Evolutionary conservation across 495 filamentous ascomycete species (phyloP), one percentile per base, ranked within the genome.

Genomic region (Hypoxylon fragiforme): DNA sequence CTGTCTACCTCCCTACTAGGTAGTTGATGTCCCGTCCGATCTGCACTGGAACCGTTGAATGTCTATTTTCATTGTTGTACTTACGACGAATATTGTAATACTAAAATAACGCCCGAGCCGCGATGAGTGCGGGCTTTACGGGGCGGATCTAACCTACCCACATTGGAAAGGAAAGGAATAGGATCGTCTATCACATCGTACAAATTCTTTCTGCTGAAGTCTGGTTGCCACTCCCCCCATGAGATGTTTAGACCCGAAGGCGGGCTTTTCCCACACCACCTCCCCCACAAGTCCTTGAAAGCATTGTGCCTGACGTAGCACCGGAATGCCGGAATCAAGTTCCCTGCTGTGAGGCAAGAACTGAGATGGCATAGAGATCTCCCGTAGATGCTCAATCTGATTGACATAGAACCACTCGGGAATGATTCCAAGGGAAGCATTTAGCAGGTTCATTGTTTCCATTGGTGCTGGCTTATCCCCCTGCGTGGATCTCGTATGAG

Each of bases 241-340:
- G 36, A 40, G 34, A 13, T 24, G 26, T 26, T 45, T 19, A 47
- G 43, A 46, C 30, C 44, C 21, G 38, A 38, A 50, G 30, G 21
- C 26, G 34, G 8, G 48, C n/a, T 18, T 24, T 30, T 48, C n/a
- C 36, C 20, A 39, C 57, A 37, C 38, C 43, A 22, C 34, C 13
- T 14, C 44, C 51, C 58, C 47, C 58, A 56, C 52, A 52, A 44
- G 44, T 48, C 38, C 35, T 4, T 44, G 40, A 18, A 51, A 32
- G 15, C 36, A 43, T 48, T 47, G 41, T 35, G 36, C 51, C 37
- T 61, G 38, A 62, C 58, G 58, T 62, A 43, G 58, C 39, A 43
- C 40, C 48, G 34, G 24, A 9, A 9, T 9, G 18, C 43, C 58
- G 58, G 58, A 56, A 57, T 16, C 19, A 36, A 36, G 14, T 37